Evolutionary conservation across 2,329 filamentous ascomycete species (phyloP), one percentile per base, ranked within the genome.

Genomic region (Magnaporthiopsis incrustans): DNA sequence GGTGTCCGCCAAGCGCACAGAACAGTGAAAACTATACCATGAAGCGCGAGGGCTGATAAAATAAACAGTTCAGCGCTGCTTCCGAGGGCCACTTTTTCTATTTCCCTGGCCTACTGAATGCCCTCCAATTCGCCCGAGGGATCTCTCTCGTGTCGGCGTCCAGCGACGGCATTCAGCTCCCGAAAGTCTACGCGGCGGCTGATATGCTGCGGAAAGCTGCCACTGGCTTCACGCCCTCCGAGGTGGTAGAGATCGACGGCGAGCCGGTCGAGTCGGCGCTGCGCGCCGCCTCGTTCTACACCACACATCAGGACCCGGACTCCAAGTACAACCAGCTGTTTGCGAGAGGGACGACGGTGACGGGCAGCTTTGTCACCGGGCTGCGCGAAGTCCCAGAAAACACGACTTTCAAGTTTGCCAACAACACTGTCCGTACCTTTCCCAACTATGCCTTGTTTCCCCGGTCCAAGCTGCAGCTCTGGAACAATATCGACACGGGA

Each of bases 171-270:
- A 63, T 63, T 12, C 67, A 68, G 12, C 65, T 72, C 64, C 73
- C 74, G 64, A 77, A 80, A 12, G 77, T 87, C 22, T 81, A 80
- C 64, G 74, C 85, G 3, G 85, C 86, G 64, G 65, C 62, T 11
- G 63, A 68, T 61, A 59, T 69, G 58, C 27, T 67, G 25, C 53
- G 70, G 66, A 63, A 22, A 12, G 65, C 14, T 27, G n/a, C 26
- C 38, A 68, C 65, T 65, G 68, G 70, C 25, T 66, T 67, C 2
- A 64, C 69, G 5, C 69, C 71, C 3, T 67, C 67, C 11, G 50
- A 62, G 8, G 68, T 74, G 11, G 67, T 66, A 12, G 65, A 66
- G n/a, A 74, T 74, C 68, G 72, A 73, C 56, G 71, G 71, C 50
- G 60, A 68, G 7, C 70, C 72, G 27, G 71, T 72, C 1, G 68